Evolutionary conservation across 2,329 filamentous ascomycete genomes (phyloP).

Genomic region (Cladophialophora bantiana): DNA sequence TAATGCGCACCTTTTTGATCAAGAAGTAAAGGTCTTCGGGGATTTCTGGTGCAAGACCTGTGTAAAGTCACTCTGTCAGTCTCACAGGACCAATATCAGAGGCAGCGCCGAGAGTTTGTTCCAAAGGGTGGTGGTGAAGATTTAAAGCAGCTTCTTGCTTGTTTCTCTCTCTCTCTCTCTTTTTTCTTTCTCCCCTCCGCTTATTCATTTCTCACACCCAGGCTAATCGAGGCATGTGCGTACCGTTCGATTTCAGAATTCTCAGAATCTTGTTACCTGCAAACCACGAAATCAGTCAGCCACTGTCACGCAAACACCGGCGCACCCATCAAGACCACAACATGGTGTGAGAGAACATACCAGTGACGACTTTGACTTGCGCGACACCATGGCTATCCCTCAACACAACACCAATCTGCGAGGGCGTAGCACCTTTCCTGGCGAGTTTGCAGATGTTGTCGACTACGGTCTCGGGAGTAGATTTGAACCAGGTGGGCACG

Average conservation of each 20-base stretch:
- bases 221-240: conserved; percentile 55
- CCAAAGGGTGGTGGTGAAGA: neutral
- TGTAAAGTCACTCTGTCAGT: conserved; percentile 86
- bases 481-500: conserved; percentile 95
- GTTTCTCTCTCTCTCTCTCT: conserved; percentile 2
- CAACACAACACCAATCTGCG: conserved; percentile 98
- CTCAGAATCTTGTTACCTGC: conserved; percentile 99
- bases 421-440: conserved; percentile 97
- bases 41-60: conserved; percentile 97
- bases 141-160: conserved; percentile 12
- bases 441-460: conserved; percentile 99
- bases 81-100: conserved; percentile 78
- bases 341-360: conserved; percentile 61
- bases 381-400: conserved; percentile 98
- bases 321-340: neutral
- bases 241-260: conserved; percentile 98
- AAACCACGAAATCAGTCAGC: conserved; percentile 18
- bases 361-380: conserved; percentile 96
- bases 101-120: conserved; percentile 59
- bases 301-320: neutral
- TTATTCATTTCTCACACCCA: conserved; percentile 19
- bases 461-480: conserved; percentile 96
- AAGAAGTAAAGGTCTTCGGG: conserved; percentile 99
- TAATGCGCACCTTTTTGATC: conserved; percentile 90
- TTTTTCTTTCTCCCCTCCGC: conserved; percentile 13